These are phyloP conservation scores for Prunus mongolica DNA, from an alignment of 306 rosid genomes.

Conservation along the genomic window DNA sequence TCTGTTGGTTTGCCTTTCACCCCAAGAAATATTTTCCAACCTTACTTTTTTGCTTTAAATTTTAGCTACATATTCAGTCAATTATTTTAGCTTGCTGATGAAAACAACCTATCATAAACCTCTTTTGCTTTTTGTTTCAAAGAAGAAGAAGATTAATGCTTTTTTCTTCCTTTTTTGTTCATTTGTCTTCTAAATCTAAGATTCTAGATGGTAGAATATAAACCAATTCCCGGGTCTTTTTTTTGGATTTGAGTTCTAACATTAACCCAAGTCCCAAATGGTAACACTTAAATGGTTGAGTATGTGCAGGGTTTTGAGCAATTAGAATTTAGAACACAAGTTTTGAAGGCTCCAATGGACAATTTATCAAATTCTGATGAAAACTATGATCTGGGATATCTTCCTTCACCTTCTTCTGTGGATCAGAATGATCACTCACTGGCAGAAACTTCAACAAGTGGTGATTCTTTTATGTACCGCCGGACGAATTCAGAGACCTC, in stretches of 20 bases:
- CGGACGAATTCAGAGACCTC: constrained; percentile 69
- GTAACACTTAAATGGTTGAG: constrained; percentile 29
- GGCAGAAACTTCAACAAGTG: constrained; percentile 63
- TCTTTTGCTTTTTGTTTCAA: constrained; percentile 50
- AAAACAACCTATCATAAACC: constrained; percentile 39
- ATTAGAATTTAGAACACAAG: constrained; percentile 21
- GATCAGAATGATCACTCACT: constrained; percentile 58
- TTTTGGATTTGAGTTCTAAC: constrained; percentile 16
- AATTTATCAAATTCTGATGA: constrained; percentile 49
- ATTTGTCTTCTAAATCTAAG: constrained; percentile 14
- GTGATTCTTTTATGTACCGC: constrained; percentile 53
- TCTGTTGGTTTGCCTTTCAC: background rate
- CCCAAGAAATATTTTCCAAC: background rate
- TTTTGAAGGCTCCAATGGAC: constrained; percentile 40
- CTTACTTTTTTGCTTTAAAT: constrained; percentile 29
- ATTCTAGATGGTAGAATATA: constrained; percentile 11
- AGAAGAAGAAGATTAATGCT: constrained; percentile 22
- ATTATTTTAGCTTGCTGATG: constrained; percentile 38
- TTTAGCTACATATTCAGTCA: constrained; percentile 36
- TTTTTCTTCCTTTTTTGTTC: constrained; percentile 20
- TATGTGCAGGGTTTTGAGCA: constrained; percentile 50
- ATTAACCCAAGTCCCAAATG: constrained; percentile 7
- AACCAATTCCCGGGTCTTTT: constrained; percentile 18
- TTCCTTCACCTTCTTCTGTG: constrained; percentile 61
- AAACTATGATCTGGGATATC: constrained; percentile 52